Evolutionary conservation across 192 early-diverging fungal species (phyloP), one percentile per base, ranked within the genome.

Genomic region (Podila horticola): DNA sequence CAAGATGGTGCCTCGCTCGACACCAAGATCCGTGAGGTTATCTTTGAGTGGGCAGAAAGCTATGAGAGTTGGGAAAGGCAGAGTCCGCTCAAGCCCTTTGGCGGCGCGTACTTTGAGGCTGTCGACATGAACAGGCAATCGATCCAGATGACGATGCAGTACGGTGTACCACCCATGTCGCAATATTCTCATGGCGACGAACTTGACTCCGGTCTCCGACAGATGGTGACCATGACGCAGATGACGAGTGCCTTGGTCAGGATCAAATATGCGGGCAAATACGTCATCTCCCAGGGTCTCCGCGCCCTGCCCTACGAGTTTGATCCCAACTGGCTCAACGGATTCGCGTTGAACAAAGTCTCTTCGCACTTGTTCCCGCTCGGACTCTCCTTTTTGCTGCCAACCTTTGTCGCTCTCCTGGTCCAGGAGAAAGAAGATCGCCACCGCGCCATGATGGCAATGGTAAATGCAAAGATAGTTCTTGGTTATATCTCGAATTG

Each of bases 391-490:
- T 79, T 79, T 29, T 29, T 79, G 12, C 10, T 79, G 22, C 76
- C 76, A 5, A 72, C 76, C 15, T 79, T 79, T 61, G 76, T 79
- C 22, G 67, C 76, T 2, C 62, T 79, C 55, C 31, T 79, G 51
- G 76, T 79, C 15, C 69, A 79, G 26, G 76, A 79, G 51, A 79
- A 79, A 41, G 76, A 79, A 29, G 76, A 79, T 34, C 62, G 66
- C 4, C 76, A 79, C 45, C 69, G 70, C 17, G 67, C 71, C 59
- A 79, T 79, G 76, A 79, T 79, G 76, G 76, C 76, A n/a, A 79
- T 79, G 76, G 76, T 79, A 68, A 50, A 48, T 11, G 62, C 29
- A 1, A 13, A 17, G 41, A 12, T 15, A 45, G 15, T 45, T 45
- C 4, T 34, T 34, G n/a, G n/a, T n/a, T n/a, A n/a, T n/a, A n/a